Evolutionary conservation across 352 stramenopile genomes (phyloP).

Genomic region (Achlya hypogyna): DNA sequence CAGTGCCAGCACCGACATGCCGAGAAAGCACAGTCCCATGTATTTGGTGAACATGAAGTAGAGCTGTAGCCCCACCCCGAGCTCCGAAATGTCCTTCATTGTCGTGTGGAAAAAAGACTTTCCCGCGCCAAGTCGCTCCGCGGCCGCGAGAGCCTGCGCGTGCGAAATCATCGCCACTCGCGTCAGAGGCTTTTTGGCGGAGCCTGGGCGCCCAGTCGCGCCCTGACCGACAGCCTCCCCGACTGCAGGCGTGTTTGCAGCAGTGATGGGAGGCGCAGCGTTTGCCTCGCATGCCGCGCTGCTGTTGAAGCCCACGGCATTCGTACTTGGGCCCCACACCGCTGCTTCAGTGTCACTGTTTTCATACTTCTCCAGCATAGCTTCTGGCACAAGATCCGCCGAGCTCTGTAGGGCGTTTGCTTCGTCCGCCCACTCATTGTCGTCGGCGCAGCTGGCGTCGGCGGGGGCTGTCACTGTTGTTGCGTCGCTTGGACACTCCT

Average conservation of each 20-base stretch:
- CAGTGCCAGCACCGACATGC: slow-evolving; percentile 59
- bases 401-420: neutral
- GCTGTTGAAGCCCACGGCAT: neutral
- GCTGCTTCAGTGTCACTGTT: too few species aligned
- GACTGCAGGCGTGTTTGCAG: neutral
- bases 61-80: slow-evolving; percentile 75
- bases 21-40: slow-evolving; percentile 48
- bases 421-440: too few species aligned
- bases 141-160: slow-evolving; percentile 30
- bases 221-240: neutral
- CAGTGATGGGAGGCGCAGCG: too few species aligned
- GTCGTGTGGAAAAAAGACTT: slow-evolving; percentile 52
- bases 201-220: neutral
- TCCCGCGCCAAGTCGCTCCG: slow-evolving; percentile 50
- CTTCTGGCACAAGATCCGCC: neutral
- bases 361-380: too few species aligned
- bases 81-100: slow-evolving; percentile 63
- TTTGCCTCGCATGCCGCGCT: neutral
- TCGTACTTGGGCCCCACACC: neutral
- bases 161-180: slow-evolving; percentile 36
- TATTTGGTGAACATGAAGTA: slow-evolving; percentile 84
- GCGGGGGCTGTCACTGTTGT: too few species aligned
- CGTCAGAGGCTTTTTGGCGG: neutral
- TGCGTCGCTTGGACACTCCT: too few species aligned
- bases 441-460: too few species aligned